These are phyloP conservation scores for Acmispon strigosus DNA, from an alignment of 306 rosid species.

Conservation along the genomic window DNA sequence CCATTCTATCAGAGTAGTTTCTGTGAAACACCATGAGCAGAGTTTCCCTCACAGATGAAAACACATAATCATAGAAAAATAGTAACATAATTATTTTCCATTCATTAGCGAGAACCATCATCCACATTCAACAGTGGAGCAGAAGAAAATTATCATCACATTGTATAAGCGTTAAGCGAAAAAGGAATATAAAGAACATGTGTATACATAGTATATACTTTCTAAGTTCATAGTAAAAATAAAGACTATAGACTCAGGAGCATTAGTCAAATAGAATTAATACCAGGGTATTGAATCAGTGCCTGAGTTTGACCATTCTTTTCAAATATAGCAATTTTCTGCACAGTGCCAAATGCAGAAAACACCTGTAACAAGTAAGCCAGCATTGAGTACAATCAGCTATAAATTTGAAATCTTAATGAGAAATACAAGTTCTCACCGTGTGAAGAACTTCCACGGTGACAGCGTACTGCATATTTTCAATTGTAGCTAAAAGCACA, in stretches of 20 bases:
- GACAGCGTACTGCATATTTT: slow-evolving; percentile 92
- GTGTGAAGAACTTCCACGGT: slow-evolving; percentile 84
- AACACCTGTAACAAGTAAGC: slow-evolving; percentile 50
- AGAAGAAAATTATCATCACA: not conserved
- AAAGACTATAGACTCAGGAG: not conserved
- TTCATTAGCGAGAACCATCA: not conserved
- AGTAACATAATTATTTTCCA: not conserved
- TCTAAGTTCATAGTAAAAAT: not conserved
- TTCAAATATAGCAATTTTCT: slow-evolving; percentile 83
- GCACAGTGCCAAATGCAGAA: slow-evolving; percentile 65
- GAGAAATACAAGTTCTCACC: slow-evolving; percentile 29
- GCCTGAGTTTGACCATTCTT: slow-evolving; percentile 89
- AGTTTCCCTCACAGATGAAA: not conserved
- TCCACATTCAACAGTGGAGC: no score
- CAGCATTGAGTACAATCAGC: slow-evolving; percentile 3
- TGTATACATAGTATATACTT: not conserved
- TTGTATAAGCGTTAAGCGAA: not conserved
- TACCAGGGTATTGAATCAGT: slow-evolving; percentile 79
- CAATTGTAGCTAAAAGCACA: slow-evolving; percentile 85
- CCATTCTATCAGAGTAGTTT: not conserved
- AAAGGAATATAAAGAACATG: not conserved
- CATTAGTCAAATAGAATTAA: not conserved
- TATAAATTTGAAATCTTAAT: not conserved
- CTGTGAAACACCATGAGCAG: not conserved
- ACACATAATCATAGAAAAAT: not conserved